Conservation (phyloP, 1,139 yeast genomes). For the Yamadazyma diospyri region DNA sequence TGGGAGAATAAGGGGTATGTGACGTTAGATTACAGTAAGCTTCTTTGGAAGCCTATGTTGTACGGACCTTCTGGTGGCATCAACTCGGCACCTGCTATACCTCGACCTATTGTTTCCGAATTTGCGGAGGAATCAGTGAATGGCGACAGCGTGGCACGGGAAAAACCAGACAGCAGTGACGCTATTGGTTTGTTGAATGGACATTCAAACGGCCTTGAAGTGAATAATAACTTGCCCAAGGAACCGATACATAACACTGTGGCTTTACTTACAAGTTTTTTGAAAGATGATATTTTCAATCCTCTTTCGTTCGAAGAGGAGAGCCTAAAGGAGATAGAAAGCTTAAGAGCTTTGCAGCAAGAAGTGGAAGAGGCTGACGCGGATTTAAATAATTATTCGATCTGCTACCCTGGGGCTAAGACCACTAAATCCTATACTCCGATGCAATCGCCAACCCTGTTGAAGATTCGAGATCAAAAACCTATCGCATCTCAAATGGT, state of each 20-base stretch:
- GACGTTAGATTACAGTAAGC: constrained; percentile 44
- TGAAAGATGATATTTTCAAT: constrained; percentile 63
- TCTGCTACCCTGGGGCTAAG: constrained; percentile 31
- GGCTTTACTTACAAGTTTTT: constrained; percentile 50
- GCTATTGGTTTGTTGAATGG: background rate
- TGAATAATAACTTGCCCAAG: constrained; percentile 1
- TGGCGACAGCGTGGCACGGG: background rate
- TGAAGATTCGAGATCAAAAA: constrained; percentile 5
- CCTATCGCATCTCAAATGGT: constrained; percentile 1
- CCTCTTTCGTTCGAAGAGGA: constrained; percentile 56
- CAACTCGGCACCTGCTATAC: constrained; percentile 49
- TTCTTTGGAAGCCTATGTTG: constrained; percentile 81
- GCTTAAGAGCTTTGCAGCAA: constrained; percentile 28
- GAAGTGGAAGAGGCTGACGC: constrained; percentile 10
- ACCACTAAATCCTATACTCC: constrained; percentile 7
- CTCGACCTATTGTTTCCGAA: too few species aligned
- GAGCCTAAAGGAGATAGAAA: constrained; percentile 39
- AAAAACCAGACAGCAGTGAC: background rate
- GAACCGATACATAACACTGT: constrained; percentile 42
- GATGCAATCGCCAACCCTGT: background rate
- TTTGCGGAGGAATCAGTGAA: background rate
- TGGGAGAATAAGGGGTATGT: constrained; percentile 61
- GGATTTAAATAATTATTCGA: constrained; percentile 20
- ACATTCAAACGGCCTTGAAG: background rate
- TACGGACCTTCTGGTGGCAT: constrained; percentile 84